Evolutionary conservation across 2,329 filamentous ascomycete genomes (phyloP).

Genomic region (Penicillium sp.): DNA sequence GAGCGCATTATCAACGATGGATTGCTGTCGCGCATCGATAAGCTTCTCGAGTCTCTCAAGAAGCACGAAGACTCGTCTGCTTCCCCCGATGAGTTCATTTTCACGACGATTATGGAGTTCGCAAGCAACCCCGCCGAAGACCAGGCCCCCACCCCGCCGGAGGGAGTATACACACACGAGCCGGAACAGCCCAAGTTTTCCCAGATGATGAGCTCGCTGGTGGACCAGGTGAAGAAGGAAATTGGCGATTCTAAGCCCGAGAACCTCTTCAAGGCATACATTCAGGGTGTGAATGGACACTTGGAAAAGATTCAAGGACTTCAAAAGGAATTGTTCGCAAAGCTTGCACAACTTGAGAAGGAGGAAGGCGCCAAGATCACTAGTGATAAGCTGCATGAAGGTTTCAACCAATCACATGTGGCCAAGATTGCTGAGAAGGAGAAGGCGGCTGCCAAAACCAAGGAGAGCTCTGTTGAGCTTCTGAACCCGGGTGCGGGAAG

Average conservation of each 20-base stretch:
- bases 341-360: conserved; percentile 77
- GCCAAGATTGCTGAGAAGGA: conserved; percentile 56
- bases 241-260: conserved; percentile 70
- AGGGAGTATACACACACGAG: conserved; percentile 73
- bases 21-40: conserved; percentile 77
- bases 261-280: conserved; percentile 70
- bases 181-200: conserved; percentile 80
- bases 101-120: conserved; percentile 83
- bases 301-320: conserved; percentile 72
- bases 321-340: conserved; percentile 70
- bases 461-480: conserved; percentile 59
- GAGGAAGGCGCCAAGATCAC: conserved; percentile 89
- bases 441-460: conserved; percentile 44
- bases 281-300: conserved; percentile 74
- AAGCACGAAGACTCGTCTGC: conserved; percentile 65
- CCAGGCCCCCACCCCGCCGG: conserved; percentile 71
- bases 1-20: conserved; percentile 88
- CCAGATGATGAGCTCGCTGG: conserved; percentile 95
- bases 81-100: conserved; percentile 77
- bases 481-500: conserved; percentile 63
- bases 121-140: conserved; percentile 69
- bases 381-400: conserved; percentile 81
- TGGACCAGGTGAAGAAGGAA: conserved; percentile 88
- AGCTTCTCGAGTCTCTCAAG: conserved; percentile 71
- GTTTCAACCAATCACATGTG: conserved; percentile 85